Evolutionary conservation across 148 eudicot genomes (phyloP).

Genomic region (Fagopyrum homotropicum): DNA sequence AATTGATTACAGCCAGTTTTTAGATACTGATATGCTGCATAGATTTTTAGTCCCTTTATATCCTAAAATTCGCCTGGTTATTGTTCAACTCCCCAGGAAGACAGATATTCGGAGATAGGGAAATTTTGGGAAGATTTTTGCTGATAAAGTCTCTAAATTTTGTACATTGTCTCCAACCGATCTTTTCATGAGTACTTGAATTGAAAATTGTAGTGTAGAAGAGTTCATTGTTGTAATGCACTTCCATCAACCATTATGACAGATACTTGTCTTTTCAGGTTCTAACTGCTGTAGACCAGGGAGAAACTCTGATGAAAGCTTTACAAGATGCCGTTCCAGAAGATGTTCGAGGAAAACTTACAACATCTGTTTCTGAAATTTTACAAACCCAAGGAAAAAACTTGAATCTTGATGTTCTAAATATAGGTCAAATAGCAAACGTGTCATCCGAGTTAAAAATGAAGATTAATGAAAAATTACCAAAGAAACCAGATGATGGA

Average conservation of each 20-base stretch:
- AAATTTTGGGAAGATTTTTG: too few relatives aligned
- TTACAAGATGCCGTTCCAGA: conserved; percentile 95
- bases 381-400: conserved; percentile 45
- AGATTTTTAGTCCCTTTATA: too few relatives aligned
- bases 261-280: conserved; percentile 34
- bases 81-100: too few relatives aligned
- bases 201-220: background rate
- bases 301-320: conserved; percentile 77
- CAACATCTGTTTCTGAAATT: conserved; percentile 65
- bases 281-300: conserved; percentile 68
- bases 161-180: too few relatives aligned
- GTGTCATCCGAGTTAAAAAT: conserved; percentile 38
- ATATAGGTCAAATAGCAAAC: conserved; percentile 30
- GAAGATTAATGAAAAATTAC: conserved; percentile 32
- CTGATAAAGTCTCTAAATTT: too few relatives aligned
- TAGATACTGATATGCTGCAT: too few relatives aligned
- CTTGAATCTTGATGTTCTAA: conserved; percentile 48
- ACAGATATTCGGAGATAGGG: too few relatives aligned
- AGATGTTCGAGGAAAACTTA: conserved; percentile 87
- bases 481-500: conserved; percentile 19
- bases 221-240: background rate
- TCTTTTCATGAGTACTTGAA: background rate
- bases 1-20: too few relatives aligned
- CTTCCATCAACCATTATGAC: background rate
- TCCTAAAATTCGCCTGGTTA: too few relatives aligned